These are phyloP conservation scores for Carex cristatella DNA, from an alignment of 176 grass and related monocot genomes.

Conservation along the genomic window DNA sequence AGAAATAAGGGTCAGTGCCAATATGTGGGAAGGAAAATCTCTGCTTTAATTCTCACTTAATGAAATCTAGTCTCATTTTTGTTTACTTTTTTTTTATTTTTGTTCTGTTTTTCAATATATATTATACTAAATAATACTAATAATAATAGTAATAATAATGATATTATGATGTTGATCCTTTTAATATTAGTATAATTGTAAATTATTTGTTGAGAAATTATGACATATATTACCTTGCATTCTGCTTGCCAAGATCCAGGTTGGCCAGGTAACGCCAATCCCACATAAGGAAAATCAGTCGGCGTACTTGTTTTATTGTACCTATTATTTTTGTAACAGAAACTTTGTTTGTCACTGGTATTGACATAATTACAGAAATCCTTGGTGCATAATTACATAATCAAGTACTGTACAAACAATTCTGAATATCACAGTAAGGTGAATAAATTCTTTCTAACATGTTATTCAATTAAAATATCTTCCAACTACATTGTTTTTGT, in stretches of 20 bases:
- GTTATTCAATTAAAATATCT: background rate
- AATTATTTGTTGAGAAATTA: background rate
- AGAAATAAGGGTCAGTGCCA: background rate
- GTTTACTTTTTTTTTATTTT: background rate
- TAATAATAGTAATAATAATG: background rate
- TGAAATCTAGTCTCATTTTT: background rate
- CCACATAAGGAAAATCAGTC: constrained; percentile 26
- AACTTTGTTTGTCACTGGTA: background rate
- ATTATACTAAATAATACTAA: background rate
- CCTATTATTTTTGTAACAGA: constrained; percentile 5
- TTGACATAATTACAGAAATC: background rate
- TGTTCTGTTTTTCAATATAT: too few relatives aligned
- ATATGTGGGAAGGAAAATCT: background rate
- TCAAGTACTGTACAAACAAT: background rate
- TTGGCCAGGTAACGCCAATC: constrained; percentile 44
- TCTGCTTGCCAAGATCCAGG: constrained; percentile 43
- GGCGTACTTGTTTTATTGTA: background rate
- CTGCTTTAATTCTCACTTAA: too few relatives aligned
- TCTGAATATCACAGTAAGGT: background rate
- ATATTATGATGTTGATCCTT: background rate
- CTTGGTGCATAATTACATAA: background rate
- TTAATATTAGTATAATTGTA: background rate
- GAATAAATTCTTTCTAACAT: background rate
- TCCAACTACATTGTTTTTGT: background rate
- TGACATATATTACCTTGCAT: constrained; percentile 33